These are phyloP conservation scores for Oropetium thomaeum DNA, from an alignment of 176 grass and related monocot species.

Conservation along the genomic window DNA sequence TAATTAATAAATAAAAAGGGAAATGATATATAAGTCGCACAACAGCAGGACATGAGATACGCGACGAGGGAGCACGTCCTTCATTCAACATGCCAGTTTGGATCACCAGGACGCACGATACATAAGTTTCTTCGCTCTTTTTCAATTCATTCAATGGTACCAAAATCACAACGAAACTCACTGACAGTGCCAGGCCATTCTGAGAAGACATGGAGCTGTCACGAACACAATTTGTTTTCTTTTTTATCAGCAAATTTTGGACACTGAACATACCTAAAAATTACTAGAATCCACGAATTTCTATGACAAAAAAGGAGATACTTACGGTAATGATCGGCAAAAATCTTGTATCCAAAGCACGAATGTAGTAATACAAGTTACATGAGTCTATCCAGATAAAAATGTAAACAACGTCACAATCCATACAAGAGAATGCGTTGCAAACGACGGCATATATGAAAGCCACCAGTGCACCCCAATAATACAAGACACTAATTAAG, in stretches of 20 bases:
- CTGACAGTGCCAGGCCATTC: not conserved
- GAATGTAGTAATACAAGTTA: no score
- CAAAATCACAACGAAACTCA: not conserved
- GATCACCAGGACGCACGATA: not conserved
- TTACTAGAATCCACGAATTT: not conserved
- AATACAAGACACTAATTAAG: no score
- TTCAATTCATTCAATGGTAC: not conserved
- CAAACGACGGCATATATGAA: no score
- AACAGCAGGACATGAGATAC: not conserved
- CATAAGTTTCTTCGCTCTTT: not conserved
- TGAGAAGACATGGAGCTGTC: not conserved
- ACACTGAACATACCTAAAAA: not conserved
- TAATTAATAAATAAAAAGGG: no score
- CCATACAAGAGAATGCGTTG: no score
- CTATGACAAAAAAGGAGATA: no score
- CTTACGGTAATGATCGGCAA: no score
- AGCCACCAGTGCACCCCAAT: no score
- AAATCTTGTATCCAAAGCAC: no score
- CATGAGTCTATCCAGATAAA: no score
- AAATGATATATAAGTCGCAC: not conserved
- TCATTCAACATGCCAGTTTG: not conserved
- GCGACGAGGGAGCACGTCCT: not conserved
- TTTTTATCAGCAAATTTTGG: not conserved
- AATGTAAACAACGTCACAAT: no score
- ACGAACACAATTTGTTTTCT: not conserved